These are phyloP conservation scores for Dactylellina sp. DNA, from an alignment of 2,329 filamentous ascomycete genomes.

Conservation along the genomic window DNA sequence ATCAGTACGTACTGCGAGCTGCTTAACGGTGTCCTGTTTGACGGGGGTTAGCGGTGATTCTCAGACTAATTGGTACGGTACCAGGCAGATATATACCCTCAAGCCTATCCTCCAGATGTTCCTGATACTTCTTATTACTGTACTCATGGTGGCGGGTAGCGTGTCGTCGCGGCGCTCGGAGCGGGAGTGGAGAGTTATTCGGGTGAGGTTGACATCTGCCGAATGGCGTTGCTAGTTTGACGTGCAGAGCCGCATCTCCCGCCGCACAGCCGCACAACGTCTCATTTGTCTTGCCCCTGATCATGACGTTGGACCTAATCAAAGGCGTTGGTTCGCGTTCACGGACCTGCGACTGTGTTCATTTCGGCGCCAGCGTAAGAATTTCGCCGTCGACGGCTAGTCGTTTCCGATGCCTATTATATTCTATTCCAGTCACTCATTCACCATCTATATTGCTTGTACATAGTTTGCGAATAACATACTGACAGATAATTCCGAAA, in stretches of 20 bases:
- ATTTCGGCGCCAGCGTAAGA: constrained; percentile 30
- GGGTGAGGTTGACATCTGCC: constrained; percentile 35
- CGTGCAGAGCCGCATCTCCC: constrained; percentile 19
- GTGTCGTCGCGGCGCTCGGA: background rate
- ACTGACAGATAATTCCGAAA: background rate
- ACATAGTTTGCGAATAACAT: constrained; percentile 8
- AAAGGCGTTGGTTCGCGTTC: constrained; percentile 2
- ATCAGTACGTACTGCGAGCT: constrained; percentile 43
- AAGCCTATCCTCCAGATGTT: constrained; percentile 44
- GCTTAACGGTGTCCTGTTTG: constrained; percentile 42
- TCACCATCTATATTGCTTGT: background rate
- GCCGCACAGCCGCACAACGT: constrained; percentile 35
- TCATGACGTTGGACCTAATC: constrained; percentile 26
- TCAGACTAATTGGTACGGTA: constrained; percentile 1
- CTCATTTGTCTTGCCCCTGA: background rate
- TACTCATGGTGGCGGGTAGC: constrained; percentile 44
- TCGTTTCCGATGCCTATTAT: constrained; percentile 11
- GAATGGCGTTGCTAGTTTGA: constrained; percentile 13
- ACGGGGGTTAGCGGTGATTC: constrained; percentile 35
- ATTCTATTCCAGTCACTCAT: constrained; percentile 50
- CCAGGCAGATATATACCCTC: constrained; percentile 17
- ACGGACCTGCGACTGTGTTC: constrained; percentile 38
- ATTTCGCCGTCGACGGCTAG: constrained; percentile 8
- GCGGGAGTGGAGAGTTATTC: background rate
- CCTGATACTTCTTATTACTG: constrained; percentile 41